These are phyloP conservation scores for Trametes sp. DNA, from an alignment of 1,284 basidiomycete genomes.

Conservation along the genomic window DNA sequence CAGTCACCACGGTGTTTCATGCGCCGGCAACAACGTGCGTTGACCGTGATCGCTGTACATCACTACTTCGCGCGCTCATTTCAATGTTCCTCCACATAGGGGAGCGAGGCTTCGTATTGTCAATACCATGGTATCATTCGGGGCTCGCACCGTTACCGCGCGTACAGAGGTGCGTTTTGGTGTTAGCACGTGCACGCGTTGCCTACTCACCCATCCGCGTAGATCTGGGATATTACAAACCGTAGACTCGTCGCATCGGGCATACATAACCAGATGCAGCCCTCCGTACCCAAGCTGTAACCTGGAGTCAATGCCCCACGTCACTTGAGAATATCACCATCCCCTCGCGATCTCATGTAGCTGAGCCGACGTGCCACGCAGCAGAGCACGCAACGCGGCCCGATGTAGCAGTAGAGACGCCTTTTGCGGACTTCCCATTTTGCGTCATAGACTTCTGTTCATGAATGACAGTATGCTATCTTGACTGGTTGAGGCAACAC, in stretches of 20 bases:
- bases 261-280: slow-evolving; percentile 25
- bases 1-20: slow-evolving; percentile 69
- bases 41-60: neutral
- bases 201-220: neutral
- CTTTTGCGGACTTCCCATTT: too few species aligned
- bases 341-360: too few species aligned
- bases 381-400: too few species aligned
- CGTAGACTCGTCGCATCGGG: slow-evolving; percentile 23
- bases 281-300: slow-evolving; percentile 23
- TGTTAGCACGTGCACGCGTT: too few species aligned
- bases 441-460: too few species aligned
- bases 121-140: slow-evolving; percentile 23
- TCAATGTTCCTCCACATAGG: too few species aligned
- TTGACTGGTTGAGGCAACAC: slow-evolving; percentile 2
- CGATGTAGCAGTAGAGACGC: too few species aligned
- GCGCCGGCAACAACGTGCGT: slow-evolving; percentile 65
- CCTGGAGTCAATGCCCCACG: too few species aligned
- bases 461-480: too few species aligned
- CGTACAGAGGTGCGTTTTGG: slow-evolving; percentile 20
- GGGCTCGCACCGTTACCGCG: slow-evolving; percentile 23
- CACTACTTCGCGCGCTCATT: neutral
- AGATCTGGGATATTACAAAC: slow-evolving; percentile 30
- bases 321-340: too few species aligned
- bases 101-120: slow-evolving; percentile 15
- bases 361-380: too few species aligned